A percentile compares a stretch with the other conserved stretches of the same genome.
These are phyloP conservation scores for Microdochium paspali DNA, from an alignment of 2,329 filamentous ascomycete species.

Conservation along the genomic window DNA sequence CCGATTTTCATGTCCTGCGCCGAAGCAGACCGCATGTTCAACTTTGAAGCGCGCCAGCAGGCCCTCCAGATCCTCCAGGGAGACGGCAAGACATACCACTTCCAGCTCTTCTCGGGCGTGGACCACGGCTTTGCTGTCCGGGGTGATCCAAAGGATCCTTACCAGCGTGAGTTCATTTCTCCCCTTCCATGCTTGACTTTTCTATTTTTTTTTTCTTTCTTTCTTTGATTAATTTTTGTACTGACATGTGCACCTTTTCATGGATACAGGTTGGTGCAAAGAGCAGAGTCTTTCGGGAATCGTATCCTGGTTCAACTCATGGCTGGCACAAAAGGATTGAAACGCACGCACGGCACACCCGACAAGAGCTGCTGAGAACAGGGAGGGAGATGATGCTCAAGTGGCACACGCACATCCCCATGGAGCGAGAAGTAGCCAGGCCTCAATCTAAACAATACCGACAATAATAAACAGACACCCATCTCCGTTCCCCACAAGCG, in stretches of 20 bases:
- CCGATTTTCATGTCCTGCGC: constrained; percentile 36
- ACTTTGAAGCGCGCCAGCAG: constrained; percentile 22
- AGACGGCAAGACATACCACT: constrained; percentile 41
- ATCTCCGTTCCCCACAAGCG: too few species aligned
- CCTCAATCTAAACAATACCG: too few species aligned
- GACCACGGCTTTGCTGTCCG: constrained; percentile 56
- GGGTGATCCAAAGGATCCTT: constrained; percentile 35
- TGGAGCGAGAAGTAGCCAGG: too few species aligned
- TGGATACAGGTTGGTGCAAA: constrained; percentile 17
- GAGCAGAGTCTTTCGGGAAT: constrained; percentile 18
- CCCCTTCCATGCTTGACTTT: too few species aligned
- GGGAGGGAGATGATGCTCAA: too few species aligned
- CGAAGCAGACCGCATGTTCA: constrained; percentile 34
- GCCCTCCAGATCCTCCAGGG: constrained; percentile 31
- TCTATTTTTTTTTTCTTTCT: neutral
- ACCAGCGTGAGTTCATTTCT: constrained; percentile 25
- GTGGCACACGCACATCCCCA: too few species aligned
- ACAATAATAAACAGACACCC: too few species aligned
- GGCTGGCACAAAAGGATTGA: constrained; percentile 9
- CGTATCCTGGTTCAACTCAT: constrained; percentile 17
- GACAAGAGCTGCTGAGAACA: too few species aligned
- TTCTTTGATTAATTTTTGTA: neutral
- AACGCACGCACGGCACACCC: too few species aligned
- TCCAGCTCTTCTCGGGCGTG: constrained; percentile 53
- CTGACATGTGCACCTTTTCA: neutral